These are phyloP conservation scores for Leccinum truebloodii DNA, from an alignment of 768 basidiomycete species.

Conservation along the genomic window DNA sequence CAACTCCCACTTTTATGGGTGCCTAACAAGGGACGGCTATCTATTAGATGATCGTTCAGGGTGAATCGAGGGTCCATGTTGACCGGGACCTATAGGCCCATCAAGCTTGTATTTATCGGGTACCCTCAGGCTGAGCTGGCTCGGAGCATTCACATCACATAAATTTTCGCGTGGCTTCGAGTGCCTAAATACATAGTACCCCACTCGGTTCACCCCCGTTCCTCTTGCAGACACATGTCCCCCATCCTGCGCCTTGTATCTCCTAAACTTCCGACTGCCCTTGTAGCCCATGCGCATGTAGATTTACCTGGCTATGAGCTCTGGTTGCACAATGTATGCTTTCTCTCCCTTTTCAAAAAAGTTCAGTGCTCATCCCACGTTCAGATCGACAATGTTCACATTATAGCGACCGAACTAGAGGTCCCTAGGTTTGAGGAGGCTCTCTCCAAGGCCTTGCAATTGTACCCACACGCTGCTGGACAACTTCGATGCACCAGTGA, in stretches of 20 bases:
- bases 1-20: too few species aligned
- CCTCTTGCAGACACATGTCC: slow-evolving; percentile 13
- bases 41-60: too few species aligned
- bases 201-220: neutral
- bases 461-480: slow-evolving; percentile 30
- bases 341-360: neutral
- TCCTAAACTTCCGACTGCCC: slow-evolving; percentile 19
- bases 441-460: slow-evolving; percentile 23
- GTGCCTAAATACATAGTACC: too few species aligned
- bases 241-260: slow-evolving; percentile 17
- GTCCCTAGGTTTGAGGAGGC: slow-evolving; percentile 24
- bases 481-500: slow-evolving; percentile 13
- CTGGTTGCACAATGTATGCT: slow-evolving; percentile 20
- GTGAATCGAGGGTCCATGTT: too few species aligned
- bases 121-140: too few species aligned
- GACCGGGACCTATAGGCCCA: too few species aligned
- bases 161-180: too few species aligned
- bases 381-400: slow-evolving; percentile 22
- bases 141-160: too few species aligned
- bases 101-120: too few species aligned
- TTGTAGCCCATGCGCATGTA: slow-evolving; percentile 9
- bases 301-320: slow-evolving; percentile 27
- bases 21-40: too few species aligned
- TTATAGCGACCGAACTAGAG: slow-evolving; percentile 18
- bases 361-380: slow-evolving; percentile 3